Base-by-base conservation (phyloP, 176 grass and related monocot genomes). In the Aegilops sharonensis region DNA sequence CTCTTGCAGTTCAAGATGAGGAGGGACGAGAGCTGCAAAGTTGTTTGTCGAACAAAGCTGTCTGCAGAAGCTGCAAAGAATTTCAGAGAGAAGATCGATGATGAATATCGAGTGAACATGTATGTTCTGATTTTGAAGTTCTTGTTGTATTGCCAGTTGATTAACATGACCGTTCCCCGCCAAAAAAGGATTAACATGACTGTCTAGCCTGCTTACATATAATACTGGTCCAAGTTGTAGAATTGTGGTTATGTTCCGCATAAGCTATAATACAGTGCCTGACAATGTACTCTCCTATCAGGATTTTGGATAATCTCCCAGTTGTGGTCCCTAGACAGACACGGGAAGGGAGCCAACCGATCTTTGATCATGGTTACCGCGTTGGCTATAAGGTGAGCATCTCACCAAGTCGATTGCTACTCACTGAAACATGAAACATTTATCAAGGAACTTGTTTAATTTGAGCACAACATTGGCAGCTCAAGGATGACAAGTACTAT, bases 41-140 rank as follows among this genome's bases (percentile, higher is more conserved):
- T 89, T 72, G 89, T 83, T 85, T 95, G 93, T 81, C 86, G 84
- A 79, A 61, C 5, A 30, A 87, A 87, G 29, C 84, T 95, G 85
- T 91, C 77, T 76, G 27, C 85, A 85, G 91, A 95, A 87, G 84
- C 89, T 91, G 84, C 81, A 23, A 93, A 95, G 74, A 93, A 95
- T 82, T 95, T 95, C 84, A 95, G 91, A 82, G 93, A 95, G 72
- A 95, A 95, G 87, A 95, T 95, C 13, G 93, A 95, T 83, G 93
- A 95, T 85, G 93, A 93, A 72, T 95, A 95, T 84, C 77, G 91
- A 82, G 93, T 93, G 14, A 95, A 95, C 87, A 93, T 95, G 93
- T 95, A 95, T 83, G 89, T 64, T 81, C 5, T 72, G 12, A 77
- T 5, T 64, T 21, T 77, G 47, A 82, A 79, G 5, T 17, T 87